These are phyloP conservation scores for Tylopilus sp. DNA, from an alignment of 768 basidiomycete species.

Conservation along the genomic window DNA sequence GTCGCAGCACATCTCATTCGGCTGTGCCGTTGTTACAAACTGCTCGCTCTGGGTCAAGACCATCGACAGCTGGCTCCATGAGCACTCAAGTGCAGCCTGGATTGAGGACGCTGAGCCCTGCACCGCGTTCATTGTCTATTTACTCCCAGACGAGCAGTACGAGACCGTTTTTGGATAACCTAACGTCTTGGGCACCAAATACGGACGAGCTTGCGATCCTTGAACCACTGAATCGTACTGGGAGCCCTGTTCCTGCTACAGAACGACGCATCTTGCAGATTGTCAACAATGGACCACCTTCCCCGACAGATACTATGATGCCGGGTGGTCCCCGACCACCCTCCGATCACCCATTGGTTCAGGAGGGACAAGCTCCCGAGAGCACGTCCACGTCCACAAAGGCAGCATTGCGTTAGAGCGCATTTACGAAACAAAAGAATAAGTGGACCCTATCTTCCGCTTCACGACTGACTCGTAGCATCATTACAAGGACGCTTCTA, in stretches of 20 bases:
- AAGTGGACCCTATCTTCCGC: not conserved
- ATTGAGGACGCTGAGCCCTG: slow-evolving; percentile 6
- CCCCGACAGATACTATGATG: slow-evolving; percentile 15
- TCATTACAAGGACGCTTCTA: not conserved
- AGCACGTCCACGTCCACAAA: not conserved
- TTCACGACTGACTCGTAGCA: slow-evolving; percentile 14
- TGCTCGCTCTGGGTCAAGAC: slow-evolving; percentile 29
- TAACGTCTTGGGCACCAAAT: slow-evolving; percentile 14
- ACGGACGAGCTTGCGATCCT: slow-evolving; percentile 17
- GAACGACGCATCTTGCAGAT: slow-evolving; percentile 30
- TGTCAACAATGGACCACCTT: slow-evolving; percentile 22
- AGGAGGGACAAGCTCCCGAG: slow-evolving; percentile 20
- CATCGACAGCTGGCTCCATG: slow-evolving; percentile 43
- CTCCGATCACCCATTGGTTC: slow-evolving; percentile 10
- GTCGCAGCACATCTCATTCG: slow-evolving; percentile 26
- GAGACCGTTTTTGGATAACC: slow-evolving; percentile 4
- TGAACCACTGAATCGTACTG: slow-evolving; percentile 17
- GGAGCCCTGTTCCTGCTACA: slow-evolving; percentile 17
- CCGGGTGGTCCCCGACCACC: not conserved
- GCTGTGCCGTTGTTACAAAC: slow-evolving; percentile 23
- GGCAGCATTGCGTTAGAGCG: slow-evolving; percentile 11
- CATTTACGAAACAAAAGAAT: slow-evolving; percentile 2
- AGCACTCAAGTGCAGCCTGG: slow-evolving; percentile 26
- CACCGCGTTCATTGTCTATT: slow-evolving; percentile 22
- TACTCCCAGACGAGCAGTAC: slow-evolving; percentile 14